Base-by-base conservation (phyloP, 768 basidiomycete species). In the Rhodotorula babjevae region DNA sequence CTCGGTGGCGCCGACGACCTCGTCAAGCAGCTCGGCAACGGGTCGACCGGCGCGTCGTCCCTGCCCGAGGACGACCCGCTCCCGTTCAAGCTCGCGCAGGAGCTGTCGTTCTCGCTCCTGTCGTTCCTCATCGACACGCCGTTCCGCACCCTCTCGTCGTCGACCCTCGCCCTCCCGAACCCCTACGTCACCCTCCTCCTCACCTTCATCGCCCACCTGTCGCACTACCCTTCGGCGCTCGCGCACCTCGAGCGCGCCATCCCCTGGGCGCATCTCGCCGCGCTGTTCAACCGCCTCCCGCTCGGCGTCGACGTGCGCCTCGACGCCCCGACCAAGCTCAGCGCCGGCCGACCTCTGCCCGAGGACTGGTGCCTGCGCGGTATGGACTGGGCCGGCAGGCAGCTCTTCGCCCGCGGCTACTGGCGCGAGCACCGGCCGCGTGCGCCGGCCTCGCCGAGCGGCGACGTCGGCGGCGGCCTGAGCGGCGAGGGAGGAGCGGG, bases 321-420 rank as follows among this genome's bases (percentile, higher is more conserved):
- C 79, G 81, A 82, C 56, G 56, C 74, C 15, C 73, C 88, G 84
- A 80, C 82, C 33, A 80, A 82, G 33, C 87, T 93, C 83, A 83
- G 91, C 58, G 87, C 87, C 23, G 67, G 67, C 2, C 15, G 59
- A 8, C 88, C 91, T 0, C 82, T 98, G 3, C 85, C 90, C 0
- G 96, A 99, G 81, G 96, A 98, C 78, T 97, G 94, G 93, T 91
- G 90, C 77, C 80, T 97, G 76, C 86, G 96, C 46, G 96, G 96
- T 2, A 92, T 94, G 88, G 93, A 93, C 77, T 99, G 96, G 96
- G 89, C 92, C 8, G 90, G 91, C 12, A 85, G 92, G 69, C 87
- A 87, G 72, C 88, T 97, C 25, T 98, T 90, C 79, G 93, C 95
- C 80, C 87, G 91, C 53, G 95, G 94, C 0, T 98, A 89, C 80